Evolutionary conservation across 441 rosid species (phyloP).

Genomic region (Bocquillonia castaneifolia): DNA sequence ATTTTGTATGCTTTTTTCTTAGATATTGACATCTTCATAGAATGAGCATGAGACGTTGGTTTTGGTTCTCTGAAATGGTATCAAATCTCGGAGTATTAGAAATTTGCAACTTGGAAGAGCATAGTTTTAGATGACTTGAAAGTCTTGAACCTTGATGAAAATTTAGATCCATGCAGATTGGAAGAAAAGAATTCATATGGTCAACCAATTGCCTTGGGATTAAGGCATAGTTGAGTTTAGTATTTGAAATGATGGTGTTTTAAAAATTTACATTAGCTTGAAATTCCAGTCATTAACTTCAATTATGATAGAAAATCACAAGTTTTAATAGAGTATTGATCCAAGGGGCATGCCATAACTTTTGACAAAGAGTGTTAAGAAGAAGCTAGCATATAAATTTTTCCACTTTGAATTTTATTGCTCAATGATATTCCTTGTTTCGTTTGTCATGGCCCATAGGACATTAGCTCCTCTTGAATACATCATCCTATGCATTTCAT

Average conservation of each 20-base stretch:
- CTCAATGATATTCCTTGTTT: not conserved
- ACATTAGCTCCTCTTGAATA: conserved; percentile 10
- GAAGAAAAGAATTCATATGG: too few species aligned
- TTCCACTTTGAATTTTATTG: not conserved
- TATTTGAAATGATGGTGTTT: not conserved
- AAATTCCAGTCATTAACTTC: not conserved
- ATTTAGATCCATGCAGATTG: too few species aligned
- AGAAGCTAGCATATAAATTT: not conserved
- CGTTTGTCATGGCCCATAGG: conserved; percentile 9
- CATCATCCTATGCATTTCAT: conserved; percentile 14
- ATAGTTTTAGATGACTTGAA: too few species aligned
- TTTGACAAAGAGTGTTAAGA: not conserved
- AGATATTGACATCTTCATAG: not conserved
- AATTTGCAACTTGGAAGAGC: not conserved
- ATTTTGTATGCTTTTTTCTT: not conserved
- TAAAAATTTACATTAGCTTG: not conserved
- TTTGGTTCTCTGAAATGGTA: too few species aligned
- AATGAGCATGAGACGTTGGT: not conserved
- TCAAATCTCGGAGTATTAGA: too few species aligned
- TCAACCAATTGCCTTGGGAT: too few species aligned
- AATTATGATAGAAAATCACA: not conserved
- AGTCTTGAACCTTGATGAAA: too few species aligned
- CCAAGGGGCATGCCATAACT: not conserved
- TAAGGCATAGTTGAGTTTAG: too few species aligned
- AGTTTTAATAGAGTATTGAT: not conserved